phyloP scores from a whole-genome alignment of 345 rosid genomes.

The Citrus sp. region DNA sequence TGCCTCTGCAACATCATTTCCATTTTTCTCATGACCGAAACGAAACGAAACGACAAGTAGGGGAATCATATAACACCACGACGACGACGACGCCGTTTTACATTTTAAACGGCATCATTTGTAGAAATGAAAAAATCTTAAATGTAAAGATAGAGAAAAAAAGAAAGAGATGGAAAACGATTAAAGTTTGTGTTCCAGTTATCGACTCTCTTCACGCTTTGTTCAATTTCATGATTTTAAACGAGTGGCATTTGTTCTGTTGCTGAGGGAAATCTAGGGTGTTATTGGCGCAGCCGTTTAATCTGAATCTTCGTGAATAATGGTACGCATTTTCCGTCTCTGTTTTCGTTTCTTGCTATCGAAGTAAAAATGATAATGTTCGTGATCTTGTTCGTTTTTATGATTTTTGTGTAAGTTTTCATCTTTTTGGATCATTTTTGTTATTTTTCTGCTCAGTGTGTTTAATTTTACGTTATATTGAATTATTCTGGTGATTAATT shows the following conservation, averaged over 20 bases:
- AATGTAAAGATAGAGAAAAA: neutral
- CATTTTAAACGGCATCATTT: neutral
- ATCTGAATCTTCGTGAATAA: conserved; percentile 28
- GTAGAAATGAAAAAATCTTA: no score
- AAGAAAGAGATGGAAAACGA: neutral
- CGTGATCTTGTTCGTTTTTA: neutral
- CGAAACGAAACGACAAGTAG: neutral
- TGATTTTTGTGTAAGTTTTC: neutral
- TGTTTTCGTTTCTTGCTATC: neutral
- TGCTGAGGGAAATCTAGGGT: conserved; percentile 23
- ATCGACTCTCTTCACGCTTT: neutral
- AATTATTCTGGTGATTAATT: neutral
- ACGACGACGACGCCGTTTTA: neutral
- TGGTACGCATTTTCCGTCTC: conserved; percentile 22
- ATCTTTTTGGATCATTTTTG: neutral
- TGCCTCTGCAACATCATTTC: neutral
- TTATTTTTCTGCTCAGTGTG: neutral
- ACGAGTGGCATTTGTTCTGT: conserved; percentile 1
- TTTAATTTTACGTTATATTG: neutral
- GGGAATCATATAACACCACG: neutral
- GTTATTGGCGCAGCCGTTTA: conserved; percentile 21
- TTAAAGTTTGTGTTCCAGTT: neutral
- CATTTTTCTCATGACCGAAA: no score
- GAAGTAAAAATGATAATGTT: neutral
- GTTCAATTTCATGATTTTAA: conserved; percentile 13